phyloP scores from a whole-genome alignment of 257 asterid genomes.

The Gentiana macrophylla region DNA sequence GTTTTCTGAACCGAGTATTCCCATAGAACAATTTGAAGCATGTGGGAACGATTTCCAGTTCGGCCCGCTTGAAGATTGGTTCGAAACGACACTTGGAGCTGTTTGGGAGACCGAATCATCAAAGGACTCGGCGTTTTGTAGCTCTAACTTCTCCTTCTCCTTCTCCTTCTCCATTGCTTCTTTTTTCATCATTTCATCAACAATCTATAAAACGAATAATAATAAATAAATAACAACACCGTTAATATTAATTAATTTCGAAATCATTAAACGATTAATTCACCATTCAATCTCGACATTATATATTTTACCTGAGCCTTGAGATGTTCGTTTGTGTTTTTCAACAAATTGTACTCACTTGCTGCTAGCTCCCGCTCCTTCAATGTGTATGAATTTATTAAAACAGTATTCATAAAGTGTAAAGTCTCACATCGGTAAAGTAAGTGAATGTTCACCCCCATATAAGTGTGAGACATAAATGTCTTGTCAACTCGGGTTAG shows the following conservation, averaged over 20 bases:
- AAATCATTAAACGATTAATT: background rate
- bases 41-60: slow-evolving; percentile 36
- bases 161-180: slow-evolving; percentile 14
- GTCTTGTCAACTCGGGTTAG: too few species aligned
- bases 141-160: slow-evolving; percentile 14
- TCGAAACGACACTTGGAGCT: slow-evolving; percentile 11
- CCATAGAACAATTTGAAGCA: slow-evolving; percentile 17
- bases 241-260: background rate
- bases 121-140: slow-evolving; percentile 10
- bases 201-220: slow-evolving; percentile 26
- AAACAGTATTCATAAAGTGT: background rate
- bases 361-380: slow-evolving; percentile 54
- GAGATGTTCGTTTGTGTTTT: slow-evolving; percentile 27
- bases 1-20: slow-evolving; percentile 18
- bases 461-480: too few species aligned
- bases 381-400: background rate
- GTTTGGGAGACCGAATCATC: slow-evolving; percentile 14
- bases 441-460: too few species aligned
- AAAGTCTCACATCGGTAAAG: too few species aligned
- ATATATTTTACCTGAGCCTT: slow-evolving; percentile 30
- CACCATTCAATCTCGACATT: background rate
- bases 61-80: slow-evolving; percentile 33
- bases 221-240: background rate
- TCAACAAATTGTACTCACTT: slow-evolving; percentile 29
- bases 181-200: slow-evolving; percentile 17